Base-by-base conservation (phyloP, 768 basidiomycete species). In the Leucosporidium scottii region DNA sequence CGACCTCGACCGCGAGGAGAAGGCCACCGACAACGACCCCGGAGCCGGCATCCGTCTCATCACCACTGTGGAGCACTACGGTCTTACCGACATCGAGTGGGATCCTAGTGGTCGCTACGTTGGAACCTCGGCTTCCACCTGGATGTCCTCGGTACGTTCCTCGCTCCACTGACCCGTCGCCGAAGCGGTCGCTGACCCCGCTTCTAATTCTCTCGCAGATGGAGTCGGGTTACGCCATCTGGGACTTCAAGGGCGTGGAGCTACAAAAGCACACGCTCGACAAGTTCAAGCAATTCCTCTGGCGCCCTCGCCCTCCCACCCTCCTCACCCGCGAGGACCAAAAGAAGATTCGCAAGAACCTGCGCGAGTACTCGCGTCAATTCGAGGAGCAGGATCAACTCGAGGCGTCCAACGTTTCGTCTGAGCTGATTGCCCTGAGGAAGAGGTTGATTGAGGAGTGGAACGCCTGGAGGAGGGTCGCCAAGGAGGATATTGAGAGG, bases 201-300 rank as follows among this genome's bases (percentile, higher is more conserved):
- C 31, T 56, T 18, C 30, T 10, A 2, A 55, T 50, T n/a, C n/a
- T n/a, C n/a, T n/a, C 62, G 39, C 73, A 97, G 94, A 85, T 97
- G 69, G 96, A 99, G 78, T 91, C 97, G 68, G 96, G 96, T 47
- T 99, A 86, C 77, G 88, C 88, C 15, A 86, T 99, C 73, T 98
- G 93, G 92, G 93, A 98, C 80, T 97, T 96, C 85, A 88, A 89
- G 62, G 96, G 94, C n/a, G 91, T 94, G 78, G 82, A 93, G n/a
- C 73, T 76, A 30, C 84, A 88, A 77, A 89, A 90, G 77, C 86
- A 87, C 60, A 85, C 92, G 66, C 82, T 89, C 70, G 96, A 98
- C 77, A 86, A 88, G 65, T 98, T 99, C 85, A 99, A 99, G 82
- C 96, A 99, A 79, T 92, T 98, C 80, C 84, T 97, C 69, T 99